These are phyloP conservation scores for Mortierella claussenii DNA, from an alignment of 192 early-diverging fungal species.

Conservation along the genomic window DNA sequence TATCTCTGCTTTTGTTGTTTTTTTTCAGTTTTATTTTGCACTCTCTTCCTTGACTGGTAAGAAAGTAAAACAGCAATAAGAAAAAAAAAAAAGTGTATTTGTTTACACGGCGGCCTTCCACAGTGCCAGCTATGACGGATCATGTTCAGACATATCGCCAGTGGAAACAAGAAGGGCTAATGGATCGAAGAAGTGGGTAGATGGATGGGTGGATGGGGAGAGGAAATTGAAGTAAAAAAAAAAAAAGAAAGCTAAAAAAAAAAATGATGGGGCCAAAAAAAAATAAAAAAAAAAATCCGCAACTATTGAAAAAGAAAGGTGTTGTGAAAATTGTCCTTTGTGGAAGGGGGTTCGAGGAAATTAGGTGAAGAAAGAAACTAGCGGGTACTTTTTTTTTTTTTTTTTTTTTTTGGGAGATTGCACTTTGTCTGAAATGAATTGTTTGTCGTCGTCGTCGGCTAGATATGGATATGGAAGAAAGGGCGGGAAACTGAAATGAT, in stretches of 20 bases:
- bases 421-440: background rate
- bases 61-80: no score
- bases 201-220: no score
- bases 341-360: constrained; percentile 7
- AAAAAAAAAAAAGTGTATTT: background rate
- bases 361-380: background rate
- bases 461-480: background rate
- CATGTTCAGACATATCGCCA: no score
- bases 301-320: constrained; percentile 22
- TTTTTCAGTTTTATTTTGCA: no score
- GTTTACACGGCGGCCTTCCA: no score
- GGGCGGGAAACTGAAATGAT: background rate
- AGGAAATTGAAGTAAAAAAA: constrained; percentile 3
- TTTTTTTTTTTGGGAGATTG: background rate
- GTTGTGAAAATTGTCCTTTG: constrained; percentile 32
- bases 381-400: constrained; percentile 8
- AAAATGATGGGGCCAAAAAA: constrained; percentile 14
- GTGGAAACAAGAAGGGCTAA: background rate
- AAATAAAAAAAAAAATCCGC: constrained; percentile 26
- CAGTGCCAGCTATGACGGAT: no score
- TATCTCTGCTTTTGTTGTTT: constrained; percentile 1
- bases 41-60: no score
- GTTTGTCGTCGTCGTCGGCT: background rate
- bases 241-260: constrained; percentile 19
- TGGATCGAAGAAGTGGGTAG: background rate